Conservation (phyloP, 2,329 filamentous ascomycete genomes). For the Spiromastix sp. region DNA sequence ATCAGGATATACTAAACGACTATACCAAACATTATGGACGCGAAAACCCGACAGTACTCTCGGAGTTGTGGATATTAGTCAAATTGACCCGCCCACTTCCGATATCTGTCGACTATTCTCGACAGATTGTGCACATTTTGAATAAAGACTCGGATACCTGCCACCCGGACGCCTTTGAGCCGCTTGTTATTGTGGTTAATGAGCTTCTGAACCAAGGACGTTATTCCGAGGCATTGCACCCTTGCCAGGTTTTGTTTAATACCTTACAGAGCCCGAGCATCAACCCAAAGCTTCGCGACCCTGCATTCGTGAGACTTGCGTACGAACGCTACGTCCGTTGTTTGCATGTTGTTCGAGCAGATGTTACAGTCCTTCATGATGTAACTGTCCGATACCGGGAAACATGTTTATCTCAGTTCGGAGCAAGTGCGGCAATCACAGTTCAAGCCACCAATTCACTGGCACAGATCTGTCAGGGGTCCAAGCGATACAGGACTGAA, state of each 20-base stretch:
- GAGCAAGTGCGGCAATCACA: conserved; percentile 25
- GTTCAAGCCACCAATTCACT: conserved; percentile 26
- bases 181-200: conserved; percentile 26
- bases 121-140: conserved; percentile 24
- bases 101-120: conserved; percentile 30
- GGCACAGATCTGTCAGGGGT: conserved; percentile 29
- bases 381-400: conserved; percentile 24
- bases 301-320: conserved; percentile 21
- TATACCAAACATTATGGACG: conserved; percentile 25
- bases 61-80: conserved; percentile 26
- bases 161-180: conserved; percentile 29
- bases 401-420: conserved; percentile 25
- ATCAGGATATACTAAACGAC: conserved; percentile 30
- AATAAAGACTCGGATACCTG: conserved; percentile 27
- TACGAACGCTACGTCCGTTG: conserved; percentile 27
- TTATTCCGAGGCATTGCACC: conserved; percentile 26
- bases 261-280: conserved; percentile 27
- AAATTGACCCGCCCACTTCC: conserved; percentile 27
- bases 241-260: conserved; percentile 26
- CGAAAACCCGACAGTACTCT: conserved; percentile 26
- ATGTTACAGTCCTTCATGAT: conserved; percentile 23
- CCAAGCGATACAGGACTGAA: conserved; percentile 25
- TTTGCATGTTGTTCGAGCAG: conserved; percentile 23
- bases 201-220: conserved; percentile 30
- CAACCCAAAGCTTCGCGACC: conserved; percentile 23